Percentiles rank a stretch among this genome's conserved stretches.
Conservation (phyloP, 495 filamentous ascomycete species). For the Recurvomyces mirabilis region DNA sequence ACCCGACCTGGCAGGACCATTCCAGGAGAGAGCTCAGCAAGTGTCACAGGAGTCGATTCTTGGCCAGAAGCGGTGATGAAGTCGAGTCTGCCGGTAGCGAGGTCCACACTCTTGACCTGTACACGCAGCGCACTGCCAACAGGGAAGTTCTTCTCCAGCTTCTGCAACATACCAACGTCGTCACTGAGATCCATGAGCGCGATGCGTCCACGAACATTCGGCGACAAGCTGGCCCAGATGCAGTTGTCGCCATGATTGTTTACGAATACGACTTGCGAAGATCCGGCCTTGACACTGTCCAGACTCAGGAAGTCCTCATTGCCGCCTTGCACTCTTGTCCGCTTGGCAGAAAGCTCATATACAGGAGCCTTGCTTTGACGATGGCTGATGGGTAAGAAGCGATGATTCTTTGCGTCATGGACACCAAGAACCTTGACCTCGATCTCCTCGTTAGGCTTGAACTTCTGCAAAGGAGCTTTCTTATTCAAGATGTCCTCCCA, state of each 20-base stretch:
- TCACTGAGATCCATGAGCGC: conserved; percentile 72
- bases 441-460: conserved; percentile 58
- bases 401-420: conserved; percentile 80
- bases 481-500: conserved; percentile 77
- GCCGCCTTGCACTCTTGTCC: conserved; percentile 45
- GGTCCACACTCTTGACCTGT: conserved; percentile 63
- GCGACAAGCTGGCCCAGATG: conserved; percentile 81
- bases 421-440: conserved; percentile 70
- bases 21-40: conserved; percentile 57
- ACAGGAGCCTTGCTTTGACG: conserved; percentile 63
- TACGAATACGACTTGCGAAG: conserved; percentile 65
- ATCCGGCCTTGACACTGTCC: conserved; percentile 60
- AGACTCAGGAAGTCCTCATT: conserved; percentile 53
- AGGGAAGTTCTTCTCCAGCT: conserved; percentile 75
- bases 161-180: conserved; percentile 61
- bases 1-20: conserved; percentile 74
- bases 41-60: conserved; percentile 35
- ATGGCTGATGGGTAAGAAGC: conserved; percentile 85
- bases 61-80: conserved; percentile 57
- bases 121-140: conserved; percentile 74
- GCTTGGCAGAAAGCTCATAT: conserved; percentile 82
- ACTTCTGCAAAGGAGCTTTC: conserved; percentile 63
- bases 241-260: conserved; percentile 72
- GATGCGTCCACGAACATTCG: conserved; percentile 79
- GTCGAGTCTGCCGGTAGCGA: conserved; percentile 63